Percentiles rank a stretch among this genome's conserved stretches.
These are phyloP conservation scores for Chaetothyriales sp. DNA, from an alignment of 2,329 filamentous ascomycete genomes.

Conservation along the genomic window DNA sequence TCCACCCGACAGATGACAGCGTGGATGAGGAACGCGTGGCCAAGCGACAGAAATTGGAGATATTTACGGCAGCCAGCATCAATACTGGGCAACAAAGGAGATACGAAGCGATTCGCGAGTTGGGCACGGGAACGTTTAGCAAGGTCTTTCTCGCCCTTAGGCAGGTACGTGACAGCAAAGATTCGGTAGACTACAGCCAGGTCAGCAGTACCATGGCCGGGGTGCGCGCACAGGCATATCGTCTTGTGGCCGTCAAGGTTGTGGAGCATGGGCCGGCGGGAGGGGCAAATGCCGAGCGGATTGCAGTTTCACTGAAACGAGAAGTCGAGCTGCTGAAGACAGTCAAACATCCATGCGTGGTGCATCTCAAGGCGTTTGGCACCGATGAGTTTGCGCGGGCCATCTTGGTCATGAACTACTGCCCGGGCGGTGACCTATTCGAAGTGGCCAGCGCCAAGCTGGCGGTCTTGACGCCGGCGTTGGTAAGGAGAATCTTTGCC, in stretches of 20 bases:
- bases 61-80: constrained; percentile 56
- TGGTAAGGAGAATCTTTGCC: constrained; percentile 76
- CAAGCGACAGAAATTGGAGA: constrained; percentile 33
- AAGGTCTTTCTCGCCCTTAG: constrained; percentile 84
- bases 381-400: constrained; percentile 67
- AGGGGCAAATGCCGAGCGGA: constrained; percentile 79
- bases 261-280: constrained; percentile 90
- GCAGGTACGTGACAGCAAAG: constrained; percentile 43
- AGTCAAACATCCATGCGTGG: constrained; percentile 76
- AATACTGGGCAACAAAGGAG: constrained; percentile 55
- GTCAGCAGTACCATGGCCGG: constrained; percentile 26
- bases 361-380: constrained; percentile 83
- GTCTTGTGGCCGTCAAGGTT: constrained; percentile 85
- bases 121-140: constrained; percentile 92
- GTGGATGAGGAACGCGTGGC: constrained; percentile 19
- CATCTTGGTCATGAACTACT: constrained; percentile 78
- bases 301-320: constrained; percentile 85
- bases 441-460: constrained; percentile 69
- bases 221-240: constrained; percentile 47
- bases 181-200: constrained; percentile 23
- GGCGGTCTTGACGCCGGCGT: constrained; percentile 49
- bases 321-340: constrained; percentile 88
- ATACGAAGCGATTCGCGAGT: constrained; percentile 65
- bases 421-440: constrained; percentile 86
- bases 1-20: constrained; percentile 43